Conservation (phyloP, 2,329 filamentous ascomycete genomes). For the Didymosphaeria variabile region DNA sequence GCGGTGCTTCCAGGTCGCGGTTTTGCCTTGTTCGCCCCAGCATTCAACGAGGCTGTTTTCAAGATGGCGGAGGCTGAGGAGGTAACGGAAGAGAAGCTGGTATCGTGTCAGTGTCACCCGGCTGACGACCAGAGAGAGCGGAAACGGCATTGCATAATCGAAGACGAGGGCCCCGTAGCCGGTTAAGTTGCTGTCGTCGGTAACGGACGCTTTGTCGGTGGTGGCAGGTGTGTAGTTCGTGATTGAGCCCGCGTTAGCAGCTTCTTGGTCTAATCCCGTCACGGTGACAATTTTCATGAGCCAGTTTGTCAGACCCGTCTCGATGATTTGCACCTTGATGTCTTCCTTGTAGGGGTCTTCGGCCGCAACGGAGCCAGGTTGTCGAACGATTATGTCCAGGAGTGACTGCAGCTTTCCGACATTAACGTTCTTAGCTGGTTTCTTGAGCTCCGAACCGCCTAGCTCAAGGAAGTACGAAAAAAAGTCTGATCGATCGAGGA, state of each 20-base stretch:
- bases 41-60: constrained; percentile 86
- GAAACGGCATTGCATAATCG: constrained; percentile 94
- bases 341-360: constrained; percentile 98
- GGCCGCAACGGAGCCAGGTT: constrained; percentile 91
- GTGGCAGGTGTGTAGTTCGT: constrained; percentile 77
- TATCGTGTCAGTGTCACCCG: constrained; percentile 97
- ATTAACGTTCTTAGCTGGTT: constrained; percentile 88
- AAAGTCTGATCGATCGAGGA: constrained; percentile 96
- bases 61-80: constrained; percentile 87
- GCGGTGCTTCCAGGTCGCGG: constrained; percentile 81
- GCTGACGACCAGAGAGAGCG: constrained; percentile 92
- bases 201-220: constrained; percentile 58
- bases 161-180: constrained; percentile 94
- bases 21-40: constrained; percentile 90
- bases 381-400: constrained; percentile 94
- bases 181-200: constrained; percentile 84
- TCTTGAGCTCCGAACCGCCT: constrained; percentile 86
- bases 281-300: constrained; percentile 97
- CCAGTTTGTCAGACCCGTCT: constrained; percentile 89
- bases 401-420: constrained; percentile 92
- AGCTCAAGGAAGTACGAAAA: constrained; percentile 98
- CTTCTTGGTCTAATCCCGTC: constrained; percentile 89
- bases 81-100: constrained; percentile 93
- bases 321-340: constrained; percentile 97
- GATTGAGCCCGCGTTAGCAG: constrained; percentile 62